Conservation (phyloP, 1,139 yeast species). For the Candida sanyaensis region DNA sequence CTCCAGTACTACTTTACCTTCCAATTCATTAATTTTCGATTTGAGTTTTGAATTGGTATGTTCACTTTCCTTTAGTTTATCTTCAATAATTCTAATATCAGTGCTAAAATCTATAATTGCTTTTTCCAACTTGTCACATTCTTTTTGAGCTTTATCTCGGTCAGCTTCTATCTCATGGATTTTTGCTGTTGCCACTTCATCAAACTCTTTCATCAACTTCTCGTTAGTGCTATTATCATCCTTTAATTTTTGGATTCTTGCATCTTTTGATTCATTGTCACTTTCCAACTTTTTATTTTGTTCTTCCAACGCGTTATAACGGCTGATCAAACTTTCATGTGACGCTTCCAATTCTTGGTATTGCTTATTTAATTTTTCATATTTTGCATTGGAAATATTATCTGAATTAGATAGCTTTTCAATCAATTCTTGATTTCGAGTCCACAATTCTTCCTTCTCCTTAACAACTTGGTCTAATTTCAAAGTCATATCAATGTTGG, state of each 20-base stretch:
- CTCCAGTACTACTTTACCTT: slow-evolving; percentile 11
- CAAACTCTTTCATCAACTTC: slow-evolving; percentile 17
- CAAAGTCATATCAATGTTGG: slow-evolving; percentile 20
- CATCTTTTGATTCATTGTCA: slow-evolving; percentile 3
- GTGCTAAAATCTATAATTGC: slow-evolving; percentile 16
- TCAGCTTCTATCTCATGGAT: slow-evolving; percentile 21
- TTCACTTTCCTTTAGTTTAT: slow-evolving; percentile 14
- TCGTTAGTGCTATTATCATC: slow-evolving; percentile 25
- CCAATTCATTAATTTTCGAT: slow-evolving; percentile 21
- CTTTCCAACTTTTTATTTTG: slow-evolving; percentile 4
- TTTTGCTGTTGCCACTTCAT: slow-evolving; percentile 14
- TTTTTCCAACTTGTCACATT: slow-evolving; percentile 9
- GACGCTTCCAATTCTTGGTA: slow-evolving; percentile 1
- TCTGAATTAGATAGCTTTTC: slow-evolving; percentile 1
- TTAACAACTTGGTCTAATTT: slow-evolving; percentile 14
- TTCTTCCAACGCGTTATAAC: slow-evolving; percentile 3
- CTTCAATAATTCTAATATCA: slow-evolving; percentile 18
- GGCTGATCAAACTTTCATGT: slow-evolving; percentile 1
- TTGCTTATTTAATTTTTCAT: slow-evolving; percentile 2
- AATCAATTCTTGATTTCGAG: slow-evolving; percentile 14
- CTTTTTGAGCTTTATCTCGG: slow-evolving; percentile 20
- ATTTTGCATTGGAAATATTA: background rate
- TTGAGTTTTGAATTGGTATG: slow-evolving; percentile 22
- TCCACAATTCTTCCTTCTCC: slow-evolving; percentile 17
- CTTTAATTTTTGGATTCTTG: slow-evolving; percentile 16